phyloP scores from a whole-genome alignment of 129 eudicot genomes.

The Helianthus tuberosus region DNA sequence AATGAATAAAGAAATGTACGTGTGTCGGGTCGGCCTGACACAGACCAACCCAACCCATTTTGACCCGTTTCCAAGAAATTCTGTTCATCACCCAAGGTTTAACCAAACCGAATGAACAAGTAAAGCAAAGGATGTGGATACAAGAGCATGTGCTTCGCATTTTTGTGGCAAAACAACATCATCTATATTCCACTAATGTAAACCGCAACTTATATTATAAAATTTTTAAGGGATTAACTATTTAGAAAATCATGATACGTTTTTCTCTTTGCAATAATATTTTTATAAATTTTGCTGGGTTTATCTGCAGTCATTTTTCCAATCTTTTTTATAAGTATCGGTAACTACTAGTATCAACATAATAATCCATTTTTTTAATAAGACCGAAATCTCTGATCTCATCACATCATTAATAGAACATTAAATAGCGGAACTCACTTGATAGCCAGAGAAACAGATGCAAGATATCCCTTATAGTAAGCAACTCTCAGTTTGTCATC shows the following conservation, averaged over 20 bases:
- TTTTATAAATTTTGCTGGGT: too few relatives aligned
- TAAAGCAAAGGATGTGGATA: neutral
- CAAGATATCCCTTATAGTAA: conserved; percentile 70
- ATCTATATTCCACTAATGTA: neutral
- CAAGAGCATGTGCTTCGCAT: neutral
- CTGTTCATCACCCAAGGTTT: neutral
- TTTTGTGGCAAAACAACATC: neutral
- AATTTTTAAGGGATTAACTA: neutral
- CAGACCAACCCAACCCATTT: neutral
- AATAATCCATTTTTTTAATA: too few relatives aligned
- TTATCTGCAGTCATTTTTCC: too few relatives aligned
- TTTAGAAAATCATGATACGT: neutral
- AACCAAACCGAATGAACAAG: neutral
- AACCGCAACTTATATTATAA: neutral
- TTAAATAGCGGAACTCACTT: too few relatives aligned
- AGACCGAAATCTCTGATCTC: too few relatives aligned
- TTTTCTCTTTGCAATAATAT: neutral
- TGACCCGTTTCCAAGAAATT: neutral
- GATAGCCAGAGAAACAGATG: conserved; percentile 59
- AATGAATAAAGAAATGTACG: neutral
- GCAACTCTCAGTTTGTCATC: conserved; percentile 75
- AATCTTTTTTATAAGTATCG: too few relatives aligned
- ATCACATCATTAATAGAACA: too few relatives aligned
- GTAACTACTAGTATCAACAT: too few relatives aligned
- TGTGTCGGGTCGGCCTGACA: neutral